A percentile compares a stretch with the other conserved stretches of the same genome.
Evolutionary conservation across 768 basidiomycete genomes (phyloP).

Genomic region (Tylopilus intermedius): DNA sequence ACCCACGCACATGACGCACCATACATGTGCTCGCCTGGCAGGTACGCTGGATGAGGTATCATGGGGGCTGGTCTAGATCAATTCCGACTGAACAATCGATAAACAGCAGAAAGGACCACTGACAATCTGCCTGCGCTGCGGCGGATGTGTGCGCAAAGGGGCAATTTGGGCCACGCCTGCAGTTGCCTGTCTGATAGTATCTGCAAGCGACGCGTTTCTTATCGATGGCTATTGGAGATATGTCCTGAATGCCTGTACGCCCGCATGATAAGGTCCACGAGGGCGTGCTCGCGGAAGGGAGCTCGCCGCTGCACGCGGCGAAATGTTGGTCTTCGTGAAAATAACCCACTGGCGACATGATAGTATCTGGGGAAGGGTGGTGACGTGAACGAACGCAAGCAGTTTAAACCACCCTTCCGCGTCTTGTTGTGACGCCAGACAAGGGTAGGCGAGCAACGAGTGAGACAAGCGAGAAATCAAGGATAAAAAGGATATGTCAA

Average conservation of each 20-base stretch:
- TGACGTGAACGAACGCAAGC: neutral
- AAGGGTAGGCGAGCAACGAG: constrained; percentile 26
- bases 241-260: constrained; percentile 10
- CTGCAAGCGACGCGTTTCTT: constrained; percentile 19
- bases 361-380: neutral
- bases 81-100: neutral
- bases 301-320: constrained; percentile 16
- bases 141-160: constrained; percentile 20
- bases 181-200: constrained; percentile 24
- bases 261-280: constrained; percentile 8
- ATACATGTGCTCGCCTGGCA: constrained; percentile 11
- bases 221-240: neutral
- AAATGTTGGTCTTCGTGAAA: constrained; percentile 14
- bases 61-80: constrained; percentile 13
- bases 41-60: constrained; percentile 11
- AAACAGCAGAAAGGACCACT: neutral
- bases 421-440: constrained; percentile 34
- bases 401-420: constrained; percentile 13
- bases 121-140: constrained; percentile 16
- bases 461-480: constrained; percentile 21
- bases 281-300: neutral
- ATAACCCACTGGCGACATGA: constrained; percentile 6
- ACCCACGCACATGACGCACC: constrained; percentile 11
- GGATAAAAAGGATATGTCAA: constrained; percentile 15
- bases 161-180: constrained; percentile 26